These are phyloP conservation scores for Tylopilus intermedius DNA, from an alignment of 768 basidiomycete genomes.

Conservation along the genomic window DNA sequence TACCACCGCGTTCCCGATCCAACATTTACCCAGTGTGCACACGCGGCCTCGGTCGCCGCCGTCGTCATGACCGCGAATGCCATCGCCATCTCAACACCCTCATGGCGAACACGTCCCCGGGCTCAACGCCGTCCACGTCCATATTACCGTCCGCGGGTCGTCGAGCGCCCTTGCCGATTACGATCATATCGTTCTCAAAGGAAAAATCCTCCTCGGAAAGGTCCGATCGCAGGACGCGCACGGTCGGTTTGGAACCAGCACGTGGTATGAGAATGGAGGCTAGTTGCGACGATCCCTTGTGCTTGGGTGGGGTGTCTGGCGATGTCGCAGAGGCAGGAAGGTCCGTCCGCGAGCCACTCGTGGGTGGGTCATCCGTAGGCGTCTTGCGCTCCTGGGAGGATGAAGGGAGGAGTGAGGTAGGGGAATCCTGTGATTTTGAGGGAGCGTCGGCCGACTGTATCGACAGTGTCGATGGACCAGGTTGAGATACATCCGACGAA, in stretches of 20 bases:
- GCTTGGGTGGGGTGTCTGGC: neutral
- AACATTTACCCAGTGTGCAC: neutral
- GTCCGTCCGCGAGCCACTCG: neutral
- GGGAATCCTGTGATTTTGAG: slow-evolving; percentile 7
- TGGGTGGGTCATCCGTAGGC: neutral
- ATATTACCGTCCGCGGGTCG: slow-evolving; percentile 5
- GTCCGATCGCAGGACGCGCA: slow-evolving; percentile 15
- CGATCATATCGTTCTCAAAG: slow-evolving; percentile 20
- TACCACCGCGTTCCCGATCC: neutral
- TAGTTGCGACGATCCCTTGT: neutral
- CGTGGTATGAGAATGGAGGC: neutral
- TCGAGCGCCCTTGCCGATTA: slow-evolving; percentile 7
- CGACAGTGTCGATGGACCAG: neutral
- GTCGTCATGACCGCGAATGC: slow-evolving; percentile 8
- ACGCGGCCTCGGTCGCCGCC: neutral
- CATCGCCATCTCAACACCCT: slow-evolving; percentile 29
- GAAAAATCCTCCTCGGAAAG: slow-evolving; percentile 18
- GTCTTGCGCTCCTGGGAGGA: neutral
- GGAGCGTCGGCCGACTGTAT: neutral
- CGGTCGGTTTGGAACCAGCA: neutral
- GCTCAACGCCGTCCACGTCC: slow-evolving; percentile 9
- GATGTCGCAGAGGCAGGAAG: neutral
- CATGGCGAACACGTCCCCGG: slow-evolving; percentile 14
- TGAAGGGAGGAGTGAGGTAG: neutral
- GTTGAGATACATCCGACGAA: neutral